These are phyloP conservation scores for Yamadazyma nakazawae DNA, from an alignment of 805 yeast genomes.

Conservation along the genomic window DNA sequence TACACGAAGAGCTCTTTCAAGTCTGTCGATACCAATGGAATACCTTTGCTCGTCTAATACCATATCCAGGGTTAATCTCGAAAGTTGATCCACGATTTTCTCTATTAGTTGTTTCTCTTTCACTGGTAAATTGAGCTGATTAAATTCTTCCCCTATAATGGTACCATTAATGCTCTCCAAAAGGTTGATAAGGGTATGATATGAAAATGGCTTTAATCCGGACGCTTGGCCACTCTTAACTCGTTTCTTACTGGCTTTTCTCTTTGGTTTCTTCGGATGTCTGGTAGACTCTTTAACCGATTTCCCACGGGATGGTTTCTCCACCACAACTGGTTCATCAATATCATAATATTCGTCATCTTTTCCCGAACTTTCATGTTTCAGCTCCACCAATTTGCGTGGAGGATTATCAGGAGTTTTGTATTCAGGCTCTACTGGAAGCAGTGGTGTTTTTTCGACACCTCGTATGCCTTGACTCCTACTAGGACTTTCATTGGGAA, in stretches of 20 bases:
- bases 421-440: neutral
- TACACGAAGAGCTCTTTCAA: constrained; percentile 79
- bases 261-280: constrained; percentile 19
- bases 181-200: constrained; percentile 46
- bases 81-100: constrained; percentile 78
- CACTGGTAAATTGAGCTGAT: constrained; percentile 65
- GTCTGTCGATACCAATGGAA: constrained; percentile 72
- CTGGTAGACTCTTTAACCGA: constrained; percentile 31
- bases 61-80: constrained; percentile 87
- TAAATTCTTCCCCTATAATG: constrained; percentile 67
- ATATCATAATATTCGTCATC: constrained; percentile 37
- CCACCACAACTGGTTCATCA: constrained; percentile 33
- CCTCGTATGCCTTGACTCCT: neutral
- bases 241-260: constrained; percentile 14
- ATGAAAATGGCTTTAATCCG: constrained; percentile 36
- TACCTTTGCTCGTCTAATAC: constrained; percentile 78
- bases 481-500: neutral
- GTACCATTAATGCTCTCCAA: constrained; percentile 60
- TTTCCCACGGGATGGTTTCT: constrained; percentile 30
- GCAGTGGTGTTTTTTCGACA: neutral
- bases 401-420: constrained; percentile 1
- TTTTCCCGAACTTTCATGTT: neutral
- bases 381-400: neutral
- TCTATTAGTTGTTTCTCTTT: constrained; percentile 80
- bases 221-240: constrained; percentile 7